These are phyloP conservation scores for Yarrowia keelungensis DNA, from an alignment of 805 yeast genomes.

Conservation along the genomic window DNA sequence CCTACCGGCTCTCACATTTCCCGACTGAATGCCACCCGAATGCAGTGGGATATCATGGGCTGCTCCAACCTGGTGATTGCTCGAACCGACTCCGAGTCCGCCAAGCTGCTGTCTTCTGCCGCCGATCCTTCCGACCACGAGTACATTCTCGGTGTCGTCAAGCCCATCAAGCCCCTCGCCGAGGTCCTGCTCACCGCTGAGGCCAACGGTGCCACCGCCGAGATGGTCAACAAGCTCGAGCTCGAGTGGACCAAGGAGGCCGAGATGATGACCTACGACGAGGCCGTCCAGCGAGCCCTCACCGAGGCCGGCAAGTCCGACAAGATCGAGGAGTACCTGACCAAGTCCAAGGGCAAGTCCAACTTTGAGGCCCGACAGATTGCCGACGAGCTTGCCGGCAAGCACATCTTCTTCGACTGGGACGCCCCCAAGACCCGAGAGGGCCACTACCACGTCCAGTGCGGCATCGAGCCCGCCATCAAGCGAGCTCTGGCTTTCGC, in stretches of 20 bases:
- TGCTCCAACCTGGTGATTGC: constrained; percentile 64
- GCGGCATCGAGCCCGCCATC: constrained; percentile 62
- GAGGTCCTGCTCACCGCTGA: constrained; percentile 57
- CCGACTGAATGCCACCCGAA: constrained; percentile 62
- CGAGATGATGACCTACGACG: constrained; percentile 57
- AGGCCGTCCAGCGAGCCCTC: constrained; percentile 55
- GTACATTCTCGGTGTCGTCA: constrained; percentile 58
- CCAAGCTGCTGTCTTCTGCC: constrained; percentile 58
- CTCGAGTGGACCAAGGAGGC: constrained; percentile 56
- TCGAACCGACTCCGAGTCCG: constrained; percentile 65
- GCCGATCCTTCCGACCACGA: constrained; percentile 66
- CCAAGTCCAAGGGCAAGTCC: constrained; percentile 47
- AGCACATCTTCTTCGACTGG: constrained; percentile 59
- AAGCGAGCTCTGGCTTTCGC: constrained; percentile 62
- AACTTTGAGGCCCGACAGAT: constrained; percentile 47
- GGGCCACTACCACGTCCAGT: constrained; percentile 60
- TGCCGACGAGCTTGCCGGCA: constrained; percentile 48
- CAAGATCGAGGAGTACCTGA: constrained; percentile 47
- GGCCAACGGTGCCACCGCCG: constrained; percentile 50
- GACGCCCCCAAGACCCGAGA: constrained; percentile 66
- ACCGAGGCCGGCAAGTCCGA: constrained; percentile 47
- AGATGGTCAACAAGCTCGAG: constrained; percentile 54
- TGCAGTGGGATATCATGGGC: constrained; percentile 72
- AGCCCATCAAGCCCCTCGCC: constrained; percentile 54
- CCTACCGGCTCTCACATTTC: constrained; percentile 64